Conservation (phyloP, 441 rosid genomes). For the Gossypium gossypioides region DNA sequence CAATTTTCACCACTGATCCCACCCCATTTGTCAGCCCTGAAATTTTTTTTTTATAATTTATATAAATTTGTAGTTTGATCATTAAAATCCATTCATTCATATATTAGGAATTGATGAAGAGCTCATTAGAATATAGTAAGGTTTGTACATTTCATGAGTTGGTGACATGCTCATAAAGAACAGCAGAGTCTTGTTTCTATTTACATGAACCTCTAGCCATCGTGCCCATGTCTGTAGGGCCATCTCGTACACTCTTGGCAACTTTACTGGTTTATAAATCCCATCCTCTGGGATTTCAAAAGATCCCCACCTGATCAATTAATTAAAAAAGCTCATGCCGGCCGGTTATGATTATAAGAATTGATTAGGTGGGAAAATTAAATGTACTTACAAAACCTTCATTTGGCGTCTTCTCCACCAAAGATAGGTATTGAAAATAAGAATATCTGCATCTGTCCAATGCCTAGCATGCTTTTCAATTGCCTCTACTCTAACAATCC, state of each 20-base stretch:
- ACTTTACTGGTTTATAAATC: constrained; percentile 44
- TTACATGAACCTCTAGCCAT: constrained; percentile 55
- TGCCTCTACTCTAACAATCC: constrained; percentile 43
- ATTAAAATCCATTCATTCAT: too few relatives aligned
- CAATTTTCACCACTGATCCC: constrained; percentile 33
- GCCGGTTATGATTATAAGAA: background rate
- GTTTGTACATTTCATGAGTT: constrained; percentile 44
- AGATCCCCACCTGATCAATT: constrained; percentile 54
- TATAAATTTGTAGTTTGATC: too few relatives aligned
- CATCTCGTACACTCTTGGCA: constrained; percentile 61
- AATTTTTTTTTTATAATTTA: too few relatives aligned
- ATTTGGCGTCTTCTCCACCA: constrained; percentile 57
- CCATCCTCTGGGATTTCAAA: constrained; percentile 47
- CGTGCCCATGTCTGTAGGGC: constrained; percentile 53
- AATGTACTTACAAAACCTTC: constrained; percentile 43
- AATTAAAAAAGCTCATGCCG: too few relatives aligned
- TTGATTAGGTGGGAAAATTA: background rate
- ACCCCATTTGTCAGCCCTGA: constrained; percentile 50
- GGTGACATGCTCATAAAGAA: constrained; percentile 66
- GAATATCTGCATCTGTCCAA: constrained; percentile 52
- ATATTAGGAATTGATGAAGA: too few relatives aligned
- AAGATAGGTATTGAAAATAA: constrained; percentile 50
- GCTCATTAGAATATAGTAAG: too few relatives aligned
- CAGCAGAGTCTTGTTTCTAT: constrained; percentile 37
- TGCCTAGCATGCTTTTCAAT: constrained; percentile 54